Conservation (phyloP, 768 basidiomycete genomes). For the Lactifluus piperatus region DNA sequence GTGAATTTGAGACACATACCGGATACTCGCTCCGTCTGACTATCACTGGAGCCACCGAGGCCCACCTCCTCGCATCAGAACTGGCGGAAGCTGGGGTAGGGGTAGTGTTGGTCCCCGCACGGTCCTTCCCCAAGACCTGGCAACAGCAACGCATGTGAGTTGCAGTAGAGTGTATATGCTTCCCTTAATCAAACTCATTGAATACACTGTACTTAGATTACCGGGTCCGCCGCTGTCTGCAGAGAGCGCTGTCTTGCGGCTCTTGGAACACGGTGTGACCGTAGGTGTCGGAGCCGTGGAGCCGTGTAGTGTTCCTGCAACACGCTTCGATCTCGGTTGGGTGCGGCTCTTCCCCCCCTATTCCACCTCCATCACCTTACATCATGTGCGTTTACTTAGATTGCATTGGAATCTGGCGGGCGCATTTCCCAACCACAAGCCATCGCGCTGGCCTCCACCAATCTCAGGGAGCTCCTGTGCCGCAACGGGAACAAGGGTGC, state of each 20-base stretch:
- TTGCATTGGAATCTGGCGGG: slow-evolving; percentile 32
- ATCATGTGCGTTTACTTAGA: slow-evolving; percentile 21
- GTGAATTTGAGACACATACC: slow-evolving; percentile 44
- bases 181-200: background rate
- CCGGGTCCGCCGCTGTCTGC: slow-evolving; percentile 62
- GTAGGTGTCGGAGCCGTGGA: slow-evolving; percentile 45
- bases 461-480: slow-evolving; percentile 27
- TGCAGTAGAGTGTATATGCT: background rate
- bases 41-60: slow-evolving; percentile 56
- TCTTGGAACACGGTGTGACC: slow-evolving; percentile 52
- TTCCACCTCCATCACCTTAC: background rate
- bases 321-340: slow-evolving; percentile 32
- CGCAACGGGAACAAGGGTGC: slow-evolving; percentile 23
- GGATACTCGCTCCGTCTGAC: slow-evolving; percentile 43
- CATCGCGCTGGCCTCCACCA: slow-evolving; percentile 29
- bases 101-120: slow-evolving; percentile 29
- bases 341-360: slow-evolving; percentile 20
- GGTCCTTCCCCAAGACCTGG: slow-evolving; percentile 33
- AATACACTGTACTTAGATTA: slow-evolving; percentile 30
- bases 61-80: slow-evolving; percentile 60
- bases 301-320: slow-evolving; percentile 25
- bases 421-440: slow-evolving; percentile 27
- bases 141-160: slow-evolving; percentile 27
- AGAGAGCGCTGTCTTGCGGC: slow-evolving; percentile 41
- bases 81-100: slow-evolving; percentile 33